phyloP scores from a whole-genome alignment of 768 basidiomycete genomes.

The Tricholoma sp. region DNA sequence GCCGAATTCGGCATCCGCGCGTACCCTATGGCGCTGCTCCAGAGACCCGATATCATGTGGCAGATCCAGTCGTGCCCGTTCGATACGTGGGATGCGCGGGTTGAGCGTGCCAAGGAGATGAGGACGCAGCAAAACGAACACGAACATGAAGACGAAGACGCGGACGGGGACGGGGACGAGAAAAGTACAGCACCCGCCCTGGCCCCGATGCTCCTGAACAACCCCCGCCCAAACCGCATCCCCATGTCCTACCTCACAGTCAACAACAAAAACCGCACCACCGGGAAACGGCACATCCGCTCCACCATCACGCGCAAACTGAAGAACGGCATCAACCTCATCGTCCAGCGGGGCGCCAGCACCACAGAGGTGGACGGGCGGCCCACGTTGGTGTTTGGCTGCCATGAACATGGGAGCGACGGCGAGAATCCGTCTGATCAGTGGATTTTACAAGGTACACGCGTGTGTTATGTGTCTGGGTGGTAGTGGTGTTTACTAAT shows the following conservation, averaged over 20 bases:
- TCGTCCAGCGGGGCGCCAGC: constrained; percentile 37
- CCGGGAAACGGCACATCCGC: constrained; percentile 26
- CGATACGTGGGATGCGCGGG: constrained; percentile 16
- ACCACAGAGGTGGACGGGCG: constrained; percentile 14
- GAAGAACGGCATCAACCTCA: constrained; percentile 33
- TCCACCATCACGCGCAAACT: constrained; percentile 26
- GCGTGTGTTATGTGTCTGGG: not conserved
- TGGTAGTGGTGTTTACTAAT: not conserved
- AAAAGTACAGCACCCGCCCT: constrained; percentile 1
- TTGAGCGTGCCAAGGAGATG: constrained; percentile 6
- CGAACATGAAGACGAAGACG: constrained; percentile 5
- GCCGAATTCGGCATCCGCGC: constrained; percentile 21
- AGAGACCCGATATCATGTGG: constrained; percentile 15
- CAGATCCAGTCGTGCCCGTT: constrained; percentile 14
- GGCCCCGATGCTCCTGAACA: constrained; percentile 14
- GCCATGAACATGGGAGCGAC: constrained; percentile 19
- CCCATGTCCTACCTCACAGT: constrained; percentile 34
- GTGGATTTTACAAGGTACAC: constrained; percentile 31
- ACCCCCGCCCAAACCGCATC: constrained; percentile 18
- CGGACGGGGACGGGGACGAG: too few relatives aligned
- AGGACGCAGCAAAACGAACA: too few relatives aligned
- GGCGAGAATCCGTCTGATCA: constrained; percentile 12
- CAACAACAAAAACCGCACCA: constrained; percentile 31
- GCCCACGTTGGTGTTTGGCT: constrained; percentile 15
- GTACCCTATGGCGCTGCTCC: constrained; percentile 26